These are phyloP conservation scores for Platanus orientalis DNA, from an alignment of 164 flowering plant species.

Conservation along the genomic window DNA sequence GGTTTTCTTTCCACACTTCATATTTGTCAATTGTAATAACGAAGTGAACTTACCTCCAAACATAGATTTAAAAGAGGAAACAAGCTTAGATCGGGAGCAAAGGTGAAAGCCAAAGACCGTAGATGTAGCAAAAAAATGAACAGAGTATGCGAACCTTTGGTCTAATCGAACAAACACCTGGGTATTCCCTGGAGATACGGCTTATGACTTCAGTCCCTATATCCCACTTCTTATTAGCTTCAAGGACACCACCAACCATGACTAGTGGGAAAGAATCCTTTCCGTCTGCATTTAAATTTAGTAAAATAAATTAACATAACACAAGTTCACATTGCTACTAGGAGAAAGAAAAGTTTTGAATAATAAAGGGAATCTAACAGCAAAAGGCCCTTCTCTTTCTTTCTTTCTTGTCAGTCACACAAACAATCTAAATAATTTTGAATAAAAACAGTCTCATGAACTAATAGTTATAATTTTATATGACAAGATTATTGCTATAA, in stretches of 20 bases:
- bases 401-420: too few species aligned
- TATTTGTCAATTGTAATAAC: background rate
- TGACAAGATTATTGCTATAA: too few species aligned
- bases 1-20: background rate
- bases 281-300: slow-evolving; percentile 55
- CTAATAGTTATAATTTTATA: too few species aligned
- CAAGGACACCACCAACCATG: slow-evolving; percentile 97
- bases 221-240: slow-evolving; percentile 82
- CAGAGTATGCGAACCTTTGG: slow-evolving; percentile 65
- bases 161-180: slow-evolving; percentile 64
- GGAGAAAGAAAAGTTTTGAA: background rate
- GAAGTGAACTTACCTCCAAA: background rate
- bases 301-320: background rate
- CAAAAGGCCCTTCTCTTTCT: too few species aligned
- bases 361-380: background rate
- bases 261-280: slow-evolving; percentile 72
- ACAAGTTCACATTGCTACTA: background rate
- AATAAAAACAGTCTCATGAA: too few species aligned
- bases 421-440: too few species aligned
- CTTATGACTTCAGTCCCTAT: slow-evolving; percentile 73
- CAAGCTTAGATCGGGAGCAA: background rate
- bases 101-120: background rate
- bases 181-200: slow-evolving; percentile 52
- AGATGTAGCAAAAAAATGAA: background rate
- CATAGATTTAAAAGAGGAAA: background rate